phyloP scores from a whole-genome alignment of 1,139 yeast species.

The Arxiozyma telluris region DNA sequence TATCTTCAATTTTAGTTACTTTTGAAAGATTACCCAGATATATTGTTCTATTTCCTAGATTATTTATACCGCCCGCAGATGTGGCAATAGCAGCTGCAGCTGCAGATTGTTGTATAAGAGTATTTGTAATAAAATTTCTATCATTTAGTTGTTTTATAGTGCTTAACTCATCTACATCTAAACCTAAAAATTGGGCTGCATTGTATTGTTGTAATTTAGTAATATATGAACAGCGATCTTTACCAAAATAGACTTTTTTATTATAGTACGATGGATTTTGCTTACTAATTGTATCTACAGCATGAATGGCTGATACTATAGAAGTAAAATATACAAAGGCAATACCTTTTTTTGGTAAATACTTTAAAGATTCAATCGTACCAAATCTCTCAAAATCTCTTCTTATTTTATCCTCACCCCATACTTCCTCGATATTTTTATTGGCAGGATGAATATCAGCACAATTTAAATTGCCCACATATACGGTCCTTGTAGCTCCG shows the following conservation, averaged over 20 bases:
- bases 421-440: constrained; percentile 15
- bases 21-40: constrained; percentile 83
- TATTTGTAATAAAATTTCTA: constrained; percentile 31
- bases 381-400: constrained; percentile 69
- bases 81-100: constrained; percentile 76
- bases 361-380: constrained; percentile 70
- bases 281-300: constrained; percentile 57
- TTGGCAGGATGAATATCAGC: constrained; percentile 4
- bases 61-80: constrained; percentile 70
- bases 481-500: constrained; percentile 88
- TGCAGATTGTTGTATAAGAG: constrained; percentile 56
- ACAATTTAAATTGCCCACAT: constrained; percentile 55
- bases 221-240: constrained; percentile 75
- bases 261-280: constrained; percentile 49
- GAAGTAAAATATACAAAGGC: constrained; percentile 85
- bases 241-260: constrained; percentile 73
- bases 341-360: constrained; percentile 63
- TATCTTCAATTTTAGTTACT: constrained; percentile 79
- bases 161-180: constrained; percentile 76
- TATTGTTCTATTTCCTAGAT: constrained; percentile 85
- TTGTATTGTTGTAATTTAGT: constrained; percentile 94
- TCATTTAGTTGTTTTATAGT: constrained; percentile 77
- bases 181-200: constrained; percentile 90
- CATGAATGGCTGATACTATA: constrained; percentile 75
- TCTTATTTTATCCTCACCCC: constrained; percentile 36